Percentiles rank a stretch among this genome's conserved stretches.
Evolutionary conservation across 768 basidiomycete species (phyloP).

Genomic region (Naganishia randhawae): DNA sequence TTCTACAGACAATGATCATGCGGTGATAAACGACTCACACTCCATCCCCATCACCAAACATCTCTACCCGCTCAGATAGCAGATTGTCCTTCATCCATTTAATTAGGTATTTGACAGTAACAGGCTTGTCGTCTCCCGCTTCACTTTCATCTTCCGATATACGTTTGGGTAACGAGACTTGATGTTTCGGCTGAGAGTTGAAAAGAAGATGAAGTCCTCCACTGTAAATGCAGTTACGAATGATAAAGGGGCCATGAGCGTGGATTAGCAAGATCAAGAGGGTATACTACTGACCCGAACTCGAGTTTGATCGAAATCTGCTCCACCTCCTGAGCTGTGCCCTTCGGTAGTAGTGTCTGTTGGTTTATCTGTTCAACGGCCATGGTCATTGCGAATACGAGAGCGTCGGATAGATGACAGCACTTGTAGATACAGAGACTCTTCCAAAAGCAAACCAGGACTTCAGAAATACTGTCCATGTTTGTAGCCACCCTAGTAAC

Average conservation of each 20-base stretch:
- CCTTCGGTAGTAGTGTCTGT: not conserved
- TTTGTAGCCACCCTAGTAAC: not conserved
- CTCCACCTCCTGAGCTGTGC: constrained; percentile 13
- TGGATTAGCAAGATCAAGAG: not conserved
- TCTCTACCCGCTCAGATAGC: constrained; percentile 76
- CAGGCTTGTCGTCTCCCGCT: constrained; percentile 14
- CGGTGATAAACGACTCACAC: constrained; percentile 59
- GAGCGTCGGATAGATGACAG: not conserved
- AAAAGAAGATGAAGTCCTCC: constrained; percentile 49
- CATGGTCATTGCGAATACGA: not conserved
- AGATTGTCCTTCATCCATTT: constrained; percentile 70
- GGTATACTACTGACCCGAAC: constrained; percentile 43
- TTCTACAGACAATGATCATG: not conserved
- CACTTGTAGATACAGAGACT: not conserved
- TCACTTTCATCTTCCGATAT: constrained; percentile 18
- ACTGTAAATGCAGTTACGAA: constrained; percentile 25
- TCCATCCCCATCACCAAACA: constrained; percentile 81
- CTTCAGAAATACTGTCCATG: too few relatives aligned
- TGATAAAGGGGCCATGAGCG: not conserved
- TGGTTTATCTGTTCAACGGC: not conserved
- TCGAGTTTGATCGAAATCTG: constrained; percentile 46
- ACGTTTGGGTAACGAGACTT: constrained; percentile 35
- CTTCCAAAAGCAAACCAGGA: too few relatives aligned
- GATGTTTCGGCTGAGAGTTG: constrained; percentile 44
- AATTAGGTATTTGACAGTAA: constrained; percentile 69